Conservation (phyloP, 1,284 basidiomycete genomes). For the Puccinia polysora region DNA sequence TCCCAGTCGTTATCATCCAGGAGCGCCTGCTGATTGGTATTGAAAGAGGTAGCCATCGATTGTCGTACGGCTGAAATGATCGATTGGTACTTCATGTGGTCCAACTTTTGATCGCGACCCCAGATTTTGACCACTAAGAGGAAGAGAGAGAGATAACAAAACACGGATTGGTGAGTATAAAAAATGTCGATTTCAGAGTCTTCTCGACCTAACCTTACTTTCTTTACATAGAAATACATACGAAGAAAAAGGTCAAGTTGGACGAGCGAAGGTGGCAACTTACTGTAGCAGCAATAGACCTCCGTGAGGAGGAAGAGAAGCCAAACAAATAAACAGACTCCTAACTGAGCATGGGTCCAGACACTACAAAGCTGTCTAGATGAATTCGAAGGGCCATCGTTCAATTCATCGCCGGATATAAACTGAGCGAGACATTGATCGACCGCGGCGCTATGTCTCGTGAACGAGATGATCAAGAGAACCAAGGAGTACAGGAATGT, state of each 20-base stretch:
- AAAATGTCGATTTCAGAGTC: too few relatives aligned
- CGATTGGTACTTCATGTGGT: conserved; percentile 37
- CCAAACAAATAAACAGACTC: conserved; percentile 33
- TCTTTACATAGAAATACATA: neutral
- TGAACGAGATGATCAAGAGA: conserved; percentile 31
- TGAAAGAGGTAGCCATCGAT: neutral
- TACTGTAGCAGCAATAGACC: conserved; percentile 32
- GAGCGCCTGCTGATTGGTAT: neutral
- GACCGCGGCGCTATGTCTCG: conserved; percentile 19
- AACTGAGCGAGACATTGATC: conserved; percentile 33
- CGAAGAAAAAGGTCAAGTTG: neutral
- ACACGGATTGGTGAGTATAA: too few relatives aligned
- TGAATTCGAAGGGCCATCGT: neutral
- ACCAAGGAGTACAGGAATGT: conserved; percentile 19
- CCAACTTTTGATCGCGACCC: conserved; percentile 33
- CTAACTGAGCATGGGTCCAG: conserved; percentile 37
- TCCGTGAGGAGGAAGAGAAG: conserved; percentile 14
- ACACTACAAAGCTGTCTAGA: conserved; percentile 12
- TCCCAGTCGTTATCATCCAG: conserved; percentile 4
- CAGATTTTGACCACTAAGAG: conserved; percentile 24
- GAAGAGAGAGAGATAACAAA: neutral
- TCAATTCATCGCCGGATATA: conserved; percentile 11
- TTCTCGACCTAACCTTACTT: too few relatives aligned
- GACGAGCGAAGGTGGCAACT: too few relatives aligned
- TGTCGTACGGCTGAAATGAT: conserved; percentile 32